These are phyloP conservation scores for Niveomyces coronatus DNA, from an alignment of 2,329 filamentous ascomycete species.

Conservation along the genomic window DNA sequence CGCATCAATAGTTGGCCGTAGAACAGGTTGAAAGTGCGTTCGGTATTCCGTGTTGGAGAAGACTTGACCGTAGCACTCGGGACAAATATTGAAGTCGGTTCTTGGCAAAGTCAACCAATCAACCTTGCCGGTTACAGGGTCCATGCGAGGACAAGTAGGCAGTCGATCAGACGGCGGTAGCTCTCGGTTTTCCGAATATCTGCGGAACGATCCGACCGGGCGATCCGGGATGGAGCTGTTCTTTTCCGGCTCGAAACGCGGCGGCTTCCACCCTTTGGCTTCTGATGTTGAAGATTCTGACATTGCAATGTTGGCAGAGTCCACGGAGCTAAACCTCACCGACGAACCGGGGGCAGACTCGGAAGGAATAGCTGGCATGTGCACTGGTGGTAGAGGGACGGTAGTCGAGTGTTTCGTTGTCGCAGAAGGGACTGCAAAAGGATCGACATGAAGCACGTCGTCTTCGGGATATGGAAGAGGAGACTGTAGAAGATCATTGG, in stretches of 20 bases:
- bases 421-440: slow-evolving; percentile 13
- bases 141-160: slow-evolving; percentile 59
- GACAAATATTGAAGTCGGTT: slow-evolving; percentile 70
- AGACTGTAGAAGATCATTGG: slow-evolving; percentile 9
- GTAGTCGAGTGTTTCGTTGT: slow-evolving; percentile 2
- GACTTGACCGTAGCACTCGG: slow-evolving; percentile 62
- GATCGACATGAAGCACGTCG: slow-evolving; percentile 16
- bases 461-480: slow-evolving; percentile 30
- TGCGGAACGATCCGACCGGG: slow-evolving; percentile 36
- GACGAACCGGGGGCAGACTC: background rate
- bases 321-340: background rate
- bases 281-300: slow-evolving; percentile 11
- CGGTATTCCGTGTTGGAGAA: slow-evolving; percentile 60
- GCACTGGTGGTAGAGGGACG: slow-evolving; percentile 10
- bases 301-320: background rate
- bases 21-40: slow-evolving; percentile 48
- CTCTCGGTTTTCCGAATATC: slow-evolving; percentile 38
- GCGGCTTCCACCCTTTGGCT: slow-evolving; percentile 33
- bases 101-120: slow-evolving; percentile 76
- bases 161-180: slow-evolving; percentile 32
- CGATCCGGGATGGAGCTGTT: slow-evolving; percentile 26
- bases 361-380: slow-evolving; percentile 16
- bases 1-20: slow-evolving; percentile 45
- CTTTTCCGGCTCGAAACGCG: slow-evolving; percentile 32
- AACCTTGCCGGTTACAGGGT: slow-evolving; percentile 50